Evolutionary conservation across 805 yeast species (phyloP), one percentile per base, ranked within the genome.

Genomic region (Jamesozyma jinghongensis): DNA sequence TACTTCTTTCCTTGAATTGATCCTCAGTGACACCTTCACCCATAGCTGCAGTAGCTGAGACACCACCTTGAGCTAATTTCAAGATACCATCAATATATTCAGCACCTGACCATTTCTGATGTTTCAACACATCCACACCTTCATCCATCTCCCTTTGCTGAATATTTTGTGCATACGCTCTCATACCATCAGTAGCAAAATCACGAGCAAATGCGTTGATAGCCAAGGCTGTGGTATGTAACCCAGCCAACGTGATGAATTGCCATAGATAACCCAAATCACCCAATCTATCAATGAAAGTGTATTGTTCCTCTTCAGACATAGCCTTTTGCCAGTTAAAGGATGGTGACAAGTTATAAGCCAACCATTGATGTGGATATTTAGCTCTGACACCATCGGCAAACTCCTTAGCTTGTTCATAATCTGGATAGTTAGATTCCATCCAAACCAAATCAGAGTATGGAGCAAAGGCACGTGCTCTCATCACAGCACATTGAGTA

Each of bases 21-120:
- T 84, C 94, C 70, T 90, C 97, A 41, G 97, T 90, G 51, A 90
- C 97, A 71, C 97, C 97, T 47, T 81, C 81, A 59, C 97, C 97
- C 97, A 90, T 90, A 37, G 97, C 97, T 51, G 97, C 95, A 37
- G 97, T 90, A 16, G 94, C 81, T 38, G 88, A 74, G 43, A 88
- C 83, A 69, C 97, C 97, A 56, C 97, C 97, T 42, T 92, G 81
- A 19, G 87, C 92, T 66, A 86, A 71, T 66, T 81, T 87, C 64
- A 90, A 78, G 58, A 90, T 71, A 45, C 85, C 81, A 66, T 90
- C 97, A 59, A 90, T 82, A 70, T 86, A 88, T 67, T 85, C 95
- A 25, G 97, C 97, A 61, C 97, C 97, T 33, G 96, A 86, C 97
- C 97, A 90, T 66, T 88, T 86, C 68, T 90, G 97, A 67, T 90